phyloP scores from a whole-genome alignment of 192 early-diverging fungal species.

The Entrophospora sp. region DNA sequence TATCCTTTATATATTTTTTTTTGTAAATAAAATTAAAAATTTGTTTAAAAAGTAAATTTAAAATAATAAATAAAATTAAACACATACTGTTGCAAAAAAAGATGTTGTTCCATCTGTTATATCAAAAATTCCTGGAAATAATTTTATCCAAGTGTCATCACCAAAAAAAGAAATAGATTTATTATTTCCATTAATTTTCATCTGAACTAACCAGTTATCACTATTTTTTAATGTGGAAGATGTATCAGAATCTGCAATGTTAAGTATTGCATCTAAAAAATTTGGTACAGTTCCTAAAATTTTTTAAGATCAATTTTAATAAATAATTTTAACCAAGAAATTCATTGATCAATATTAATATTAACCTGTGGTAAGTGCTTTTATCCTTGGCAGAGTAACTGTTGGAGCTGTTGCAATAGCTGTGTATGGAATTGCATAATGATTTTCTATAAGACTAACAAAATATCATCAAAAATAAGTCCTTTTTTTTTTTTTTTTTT shows the following conservation, averaged over 20 bases:
- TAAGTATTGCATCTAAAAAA: constrained; percentile 72
- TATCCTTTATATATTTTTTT: constrained; percentile 62
- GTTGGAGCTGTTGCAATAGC: constrained; percentile 58
- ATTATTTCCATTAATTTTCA: constrained; percentile 36
- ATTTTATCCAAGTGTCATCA: constrained; percentile 89
- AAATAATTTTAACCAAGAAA: neutral
- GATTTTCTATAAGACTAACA: constrained; percentile 41
- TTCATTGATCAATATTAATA: neutral
- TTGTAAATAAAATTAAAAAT: too few relatives aligned
- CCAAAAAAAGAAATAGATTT: constrained; percentile 73
- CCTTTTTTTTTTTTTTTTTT: too few relatives aligned
- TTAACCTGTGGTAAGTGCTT: constrained; percentile 69
- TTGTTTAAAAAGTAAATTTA: too few relatives aligned
- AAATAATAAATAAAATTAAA: too few relatives aligned
- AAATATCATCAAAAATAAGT: too few relatives aligned
- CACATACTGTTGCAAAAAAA: constrained; percentile 65
- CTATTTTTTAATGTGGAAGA: constrained; percentile 45
- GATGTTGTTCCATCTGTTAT: constrained; percentile 56
- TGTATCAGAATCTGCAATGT: constrained; percentile 71
- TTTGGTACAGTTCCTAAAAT: constrained; percentile 57
- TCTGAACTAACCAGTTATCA: constrained; percentile 68
- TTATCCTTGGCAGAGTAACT: constrained; percentile 73
- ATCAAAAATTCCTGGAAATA: constrained; percentile 66
- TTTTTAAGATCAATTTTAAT: neutral
- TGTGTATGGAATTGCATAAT: constrained; percentile 42